A percentile compares a stretch with the other conserved stretches of the same genome.
Conservation (phyloP, 139 green algal species). For the Nannochloris sp. region DNA sequence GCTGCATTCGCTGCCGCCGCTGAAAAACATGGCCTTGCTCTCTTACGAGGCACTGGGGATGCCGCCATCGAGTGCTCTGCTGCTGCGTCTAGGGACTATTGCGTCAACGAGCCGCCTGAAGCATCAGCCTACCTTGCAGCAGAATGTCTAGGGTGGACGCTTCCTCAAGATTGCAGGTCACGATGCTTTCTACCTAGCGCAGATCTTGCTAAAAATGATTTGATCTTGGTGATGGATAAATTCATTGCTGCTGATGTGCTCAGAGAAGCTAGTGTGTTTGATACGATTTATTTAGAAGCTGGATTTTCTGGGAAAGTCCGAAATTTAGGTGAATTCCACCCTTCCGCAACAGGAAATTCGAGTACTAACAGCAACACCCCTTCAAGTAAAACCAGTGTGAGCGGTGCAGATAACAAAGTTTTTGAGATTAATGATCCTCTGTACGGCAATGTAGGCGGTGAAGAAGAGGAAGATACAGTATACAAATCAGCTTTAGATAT, state of each 20-base stretch:
- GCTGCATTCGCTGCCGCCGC: conserved; percentile 42
- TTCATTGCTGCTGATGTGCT: conserved; percentile 77
- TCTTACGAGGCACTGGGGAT: neutral
- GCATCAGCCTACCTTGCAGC: conserved; percentile 20
- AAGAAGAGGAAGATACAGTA: conserved; percentile 42
- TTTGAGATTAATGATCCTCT: conserved; percentile 74
- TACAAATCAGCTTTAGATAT: conserved; percentile 13
- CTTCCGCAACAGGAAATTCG: neutral
- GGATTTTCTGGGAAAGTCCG: conserved; percentile 56
- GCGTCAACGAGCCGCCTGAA: conserved; percentile 54
- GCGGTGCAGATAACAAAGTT: conserved; percentile 22
- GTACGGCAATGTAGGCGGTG: conserved; percentile 64
- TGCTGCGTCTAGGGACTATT: conserved; percentile 52
- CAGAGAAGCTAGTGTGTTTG: conserved; percentile 68
- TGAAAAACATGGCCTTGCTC: conserved; percentile 17
- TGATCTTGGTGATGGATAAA: conserved; percentile 81
- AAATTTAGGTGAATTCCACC: conserved; percentile 59
- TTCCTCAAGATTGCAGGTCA: conserved; percentile 23
- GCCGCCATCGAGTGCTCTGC: neutral
- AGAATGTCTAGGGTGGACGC: conserved; percentile 17
- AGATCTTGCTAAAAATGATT: conserved; percentile 64
- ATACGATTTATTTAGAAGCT: conserved; percentile 53
- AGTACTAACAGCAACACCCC: neutral
- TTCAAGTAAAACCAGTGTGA: too few relatives aligned
- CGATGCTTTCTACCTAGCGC: conserved; percentile 37